A percentile compares a stretch with the other conserved stretches of the same genome.
phyloP scores from a whole-genome alignment of 768 basidiomycete genomes.

The Asterophora lycoperdoides region DNA sequence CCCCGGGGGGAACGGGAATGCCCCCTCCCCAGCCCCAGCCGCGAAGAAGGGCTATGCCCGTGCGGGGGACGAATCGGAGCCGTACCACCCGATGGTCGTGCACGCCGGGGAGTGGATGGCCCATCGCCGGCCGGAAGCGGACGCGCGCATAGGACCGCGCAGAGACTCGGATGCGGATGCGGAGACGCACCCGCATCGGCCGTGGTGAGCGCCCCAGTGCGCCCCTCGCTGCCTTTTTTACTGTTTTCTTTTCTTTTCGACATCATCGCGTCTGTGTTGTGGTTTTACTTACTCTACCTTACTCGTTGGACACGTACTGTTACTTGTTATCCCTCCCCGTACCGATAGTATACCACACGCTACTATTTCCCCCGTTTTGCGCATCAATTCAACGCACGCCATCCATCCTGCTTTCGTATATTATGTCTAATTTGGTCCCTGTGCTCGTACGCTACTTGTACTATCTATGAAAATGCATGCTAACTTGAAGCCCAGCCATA shows the following conservation, averaged over 20 bases:
- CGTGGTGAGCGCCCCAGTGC: constrained; percentile 38
- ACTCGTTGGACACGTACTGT: constrained; percentile 2
- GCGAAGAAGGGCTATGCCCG: too few species aligned
- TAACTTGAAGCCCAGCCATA: too few species aligned
- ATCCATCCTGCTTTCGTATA: constrained; percentile 3
- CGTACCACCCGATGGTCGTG: constrained; percentile 6
- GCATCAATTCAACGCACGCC: too few species aligned
- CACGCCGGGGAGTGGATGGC: constrained; percentile 11
- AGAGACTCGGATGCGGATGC: constrained; percentile 31
- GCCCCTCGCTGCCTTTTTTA: not conserved
- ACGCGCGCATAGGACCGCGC: constrained; percentile 20
- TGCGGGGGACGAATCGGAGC: not conserved
- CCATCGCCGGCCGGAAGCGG: constrained; percentile 16
- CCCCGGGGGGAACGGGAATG: too few species aligned
- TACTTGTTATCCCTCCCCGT: not conserved
- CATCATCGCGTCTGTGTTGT: not conserved
- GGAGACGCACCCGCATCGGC: constrained; percentile 40
- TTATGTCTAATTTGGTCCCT: constrained; percentile 7
- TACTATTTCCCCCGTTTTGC: constrained; percentile 1
- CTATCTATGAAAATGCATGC: too few species aligned
- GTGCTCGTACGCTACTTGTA: too few species aligned
- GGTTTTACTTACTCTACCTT: not conserved
- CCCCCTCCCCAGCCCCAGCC: too few species aligned
- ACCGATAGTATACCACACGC: constrained; percentile 8
- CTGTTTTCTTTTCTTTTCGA: too few species aligned